Percentiles rank a stretch among this genome's conserved stretches.
These are phyloP conservation scores for Paecilomyces dactylethromorphus DNA, from an alignment of 2,329 filamentous ascomycete species.

Conservation along the genomic window DNA sequence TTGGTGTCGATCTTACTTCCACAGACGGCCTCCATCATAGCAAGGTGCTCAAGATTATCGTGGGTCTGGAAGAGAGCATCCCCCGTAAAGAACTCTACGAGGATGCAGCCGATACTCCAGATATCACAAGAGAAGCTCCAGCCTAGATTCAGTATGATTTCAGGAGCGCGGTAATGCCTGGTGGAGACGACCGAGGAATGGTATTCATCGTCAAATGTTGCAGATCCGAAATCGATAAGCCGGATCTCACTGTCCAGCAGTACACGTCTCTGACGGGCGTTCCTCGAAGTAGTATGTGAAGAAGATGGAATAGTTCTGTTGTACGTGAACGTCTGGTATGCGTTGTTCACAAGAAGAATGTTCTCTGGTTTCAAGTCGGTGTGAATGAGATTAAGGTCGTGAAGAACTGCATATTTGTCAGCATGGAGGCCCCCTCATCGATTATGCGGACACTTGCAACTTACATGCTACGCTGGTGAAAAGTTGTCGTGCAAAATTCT, in stretches of 20 bases:
- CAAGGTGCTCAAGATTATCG: slow-evolving; percentile 61
- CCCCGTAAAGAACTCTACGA: slow-evolving; percentile 63
- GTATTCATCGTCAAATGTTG: slow-evolving; percentile 63
- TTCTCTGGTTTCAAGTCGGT: slow-evolving; percentile 69
- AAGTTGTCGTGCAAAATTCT: slow-evolving; percentile 89
- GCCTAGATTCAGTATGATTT: slow-evolving; percentile 61
- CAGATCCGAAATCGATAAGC: slow-evolving; percentile 62
- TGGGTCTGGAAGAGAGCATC: slow-evolving; percentile 64
- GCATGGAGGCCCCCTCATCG: background rate
- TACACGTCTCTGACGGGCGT: slow-evolving; percentile 56
- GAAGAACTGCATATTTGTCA: slow-evolving; percentile 60
- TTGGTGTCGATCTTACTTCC: slow-evolving; percentile 49
- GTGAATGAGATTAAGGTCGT: slow-evolving; percentile 95
- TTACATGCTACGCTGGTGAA: slow-evolving; percentile 97
- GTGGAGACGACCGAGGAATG: slow-evolving; percentile 63
- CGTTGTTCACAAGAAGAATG: slow-evolving; percentile 58
- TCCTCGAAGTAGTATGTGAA: slow-evolving; percentile 51
- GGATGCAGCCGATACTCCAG: slow-evolving; percentile 63
- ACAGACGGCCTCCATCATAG: slow-evolving; percentile 63
- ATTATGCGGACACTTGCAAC: slow-evolving; percentile 33
- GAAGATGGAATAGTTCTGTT: slow-evolving; percentile 61
- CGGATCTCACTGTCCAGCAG: slow-evolving; percentile 60
- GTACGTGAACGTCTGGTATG: slow-evolving; percentile 63
- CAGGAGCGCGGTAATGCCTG: slow-evolving; percentile 59
- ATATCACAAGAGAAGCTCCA: slow-evolving; percentile 65